Evolutionary conservation across 2,329 filamentous ascomycete genomes (phyloP).

Genomic region (Samsoniella hepiali): DNA sequence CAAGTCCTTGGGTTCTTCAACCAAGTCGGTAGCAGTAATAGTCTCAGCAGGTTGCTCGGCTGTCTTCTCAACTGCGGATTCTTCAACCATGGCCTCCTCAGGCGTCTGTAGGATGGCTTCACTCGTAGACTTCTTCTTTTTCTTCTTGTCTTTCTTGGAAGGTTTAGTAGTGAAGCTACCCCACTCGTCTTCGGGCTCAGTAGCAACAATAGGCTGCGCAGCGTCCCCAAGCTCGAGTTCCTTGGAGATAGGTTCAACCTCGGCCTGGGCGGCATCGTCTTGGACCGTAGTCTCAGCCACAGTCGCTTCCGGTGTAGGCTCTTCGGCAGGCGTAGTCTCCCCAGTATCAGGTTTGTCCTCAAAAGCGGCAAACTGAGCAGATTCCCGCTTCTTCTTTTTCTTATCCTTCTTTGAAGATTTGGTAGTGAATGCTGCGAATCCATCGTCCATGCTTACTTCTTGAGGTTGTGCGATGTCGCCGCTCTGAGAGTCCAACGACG

Average conservation of each 20-base stretch:
- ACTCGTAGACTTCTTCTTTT: slow-evolving; percentile 20
- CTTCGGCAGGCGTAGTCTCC: not conserved
- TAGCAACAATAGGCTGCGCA: slow-evolving; percentile 24
- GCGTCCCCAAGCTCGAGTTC: slow-evolving; percentile 21
- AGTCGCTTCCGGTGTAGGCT: not conserved
- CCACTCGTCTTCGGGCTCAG: slow-evolving; percentile 29
- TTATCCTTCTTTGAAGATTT: slow-evolving; percentile 24
- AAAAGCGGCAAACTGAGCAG: not conserved
- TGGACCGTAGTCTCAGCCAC: not conserved
- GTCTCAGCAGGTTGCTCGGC: not conserved
- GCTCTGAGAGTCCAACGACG: not conserved
- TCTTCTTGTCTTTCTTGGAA: slow-evolving; percentile 33
- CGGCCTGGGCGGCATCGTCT: slow-evolving; percentile 19
- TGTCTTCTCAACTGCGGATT: too few species aligned
- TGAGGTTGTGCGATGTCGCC: not conserved
- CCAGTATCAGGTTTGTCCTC: not conserved
- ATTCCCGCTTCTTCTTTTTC: slow-evolving; percentile 21
- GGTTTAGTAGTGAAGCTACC: slow-evolving; percentile 29
- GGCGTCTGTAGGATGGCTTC: not conserved
- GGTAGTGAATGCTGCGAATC: not conserved
- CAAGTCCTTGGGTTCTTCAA: not conserved
- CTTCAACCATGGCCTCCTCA: not conserved
- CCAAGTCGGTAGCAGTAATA: not conserved
- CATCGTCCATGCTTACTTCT: slow-evolving; percentile 2
- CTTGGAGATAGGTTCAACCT: slow-evolving; percentile 20